phyloP scores from a whole-genome alignment of 306 rosid species.

The Prunus mongolica region DNA sequence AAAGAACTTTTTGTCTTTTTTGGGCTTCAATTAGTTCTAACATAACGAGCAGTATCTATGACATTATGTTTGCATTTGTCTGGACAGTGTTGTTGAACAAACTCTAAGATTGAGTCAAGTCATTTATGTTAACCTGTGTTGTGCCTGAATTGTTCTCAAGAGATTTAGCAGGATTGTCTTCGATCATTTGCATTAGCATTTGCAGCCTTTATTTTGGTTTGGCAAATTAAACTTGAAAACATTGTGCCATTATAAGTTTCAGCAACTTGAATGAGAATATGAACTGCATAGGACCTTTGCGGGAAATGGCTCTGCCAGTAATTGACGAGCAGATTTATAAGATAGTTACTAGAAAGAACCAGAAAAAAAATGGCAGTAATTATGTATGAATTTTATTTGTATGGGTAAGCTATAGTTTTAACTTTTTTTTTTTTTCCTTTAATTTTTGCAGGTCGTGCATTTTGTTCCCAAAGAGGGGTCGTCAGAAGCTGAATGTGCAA shows the following conservation, averaged over 20 bases:
- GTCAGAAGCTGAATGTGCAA: conserved; percentile 39
- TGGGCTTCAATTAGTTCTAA: background rate
- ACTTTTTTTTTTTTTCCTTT: background rate
- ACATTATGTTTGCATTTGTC: background rate
- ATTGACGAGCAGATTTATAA: background rate
- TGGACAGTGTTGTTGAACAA: background rate
- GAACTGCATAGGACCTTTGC: background rate
- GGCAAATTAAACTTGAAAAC: background rate
- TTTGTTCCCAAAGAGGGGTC: conserved; percentile 53
- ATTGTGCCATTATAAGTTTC: background rate
- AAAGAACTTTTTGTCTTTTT: background rate
- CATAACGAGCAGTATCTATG: background rate
- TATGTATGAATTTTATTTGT: background rate
- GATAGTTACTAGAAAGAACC: background rate
- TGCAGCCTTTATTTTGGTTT: background rate
- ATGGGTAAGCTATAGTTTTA: no score
- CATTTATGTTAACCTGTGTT: background rate
- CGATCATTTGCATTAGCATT: background rate
- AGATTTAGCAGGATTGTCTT: background rate
- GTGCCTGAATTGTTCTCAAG: background rate
- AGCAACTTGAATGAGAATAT: background rate
- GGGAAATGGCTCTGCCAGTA: background rate
- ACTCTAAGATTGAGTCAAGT: background rate
- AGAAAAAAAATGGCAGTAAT: no score
- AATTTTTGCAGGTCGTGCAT: conserved; percentile 63